Evolutionary conservation across 805 yeast genomes (phyloP), one percentile per base, ranked within the genome.

Genomic region (Hemisphaericaspora nanyangensis): DNA sequence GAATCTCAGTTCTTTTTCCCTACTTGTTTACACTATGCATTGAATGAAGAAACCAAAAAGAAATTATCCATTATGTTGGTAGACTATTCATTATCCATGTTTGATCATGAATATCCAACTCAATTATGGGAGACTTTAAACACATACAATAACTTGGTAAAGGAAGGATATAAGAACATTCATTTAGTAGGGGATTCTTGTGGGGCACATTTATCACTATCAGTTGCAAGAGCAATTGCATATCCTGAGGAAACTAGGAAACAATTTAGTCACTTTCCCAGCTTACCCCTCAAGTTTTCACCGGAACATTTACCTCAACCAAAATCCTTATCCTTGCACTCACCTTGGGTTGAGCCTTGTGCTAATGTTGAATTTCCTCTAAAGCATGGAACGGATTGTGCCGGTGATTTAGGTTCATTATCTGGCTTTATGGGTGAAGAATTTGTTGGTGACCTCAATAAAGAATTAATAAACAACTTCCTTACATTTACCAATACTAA

Each of bases 141-240:
- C 1, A 51, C 60, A 3, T 61, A 64, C 43, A 35, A 37, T 26
- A 37, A 38, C n/a, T 46, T 60, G 16, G 31, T 54, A 22, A 35
- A 35, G 1, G 56, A 49, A 5, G 55, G 59, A 1, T 45, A 48
- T 37, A 37, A 45, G 11, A 61, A 63, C 29, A 51, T 67, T 15
- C 55, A 52, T n/a, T 46, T 66, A 6, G 42, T 67, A 44, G 72
- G 72, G 1, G 72, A 67, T 45, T 65, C 71, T 5, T 70, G 70
- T n/a, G 72, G 72, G 17, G 71, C 63, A 2, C 58, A 65, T 42
- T 52, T 66, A 42, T 45, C 55, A 48, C 5, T 29, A 50, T 39
- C 46, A 13, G 11, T 46, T 13, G 31, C 43, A 13, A 47, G 60
- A 36, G 46, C 42, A 42, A 39, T 58, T 27, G 58, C 62, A 15